Evolutionary conservation across 2,329 filamentous ascomycete genomes (phyloP).

Genomic region (Aspergillus pseudoglaucus): DNA sequence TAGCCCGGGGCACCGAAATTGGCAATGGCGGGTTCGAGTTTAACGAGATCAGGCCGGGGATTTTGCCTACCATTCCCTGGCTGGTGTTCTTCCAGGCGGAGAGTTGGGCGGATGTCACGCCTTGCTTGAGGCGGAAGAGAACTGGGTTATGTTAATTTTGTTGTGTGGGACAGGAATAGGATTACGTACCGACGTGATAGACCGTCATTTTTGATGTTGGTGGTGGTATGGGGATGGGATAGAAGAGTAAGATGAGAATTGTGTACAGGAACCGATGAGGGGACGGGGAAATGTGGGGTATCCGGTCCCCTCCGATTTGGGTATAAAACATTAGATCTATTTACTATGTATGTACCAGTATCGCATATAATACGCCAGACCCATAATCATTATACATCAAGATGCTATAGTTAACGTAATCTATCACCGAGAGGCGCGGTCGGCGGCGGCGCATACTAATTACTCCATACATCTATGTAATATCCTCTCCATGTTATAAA

Average conservation of each 20-base stretch:
- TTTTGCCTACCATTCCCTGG: conserved; percentile 36
- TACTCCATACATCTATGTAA: too few relatives aligned
- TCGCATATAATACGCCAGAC: too few relatives aligned
- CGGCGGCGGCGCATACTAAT: too few relatives aligned
- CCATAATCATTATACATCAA: too few relatives aligned
- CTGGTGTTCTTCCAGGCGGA: conserved; percentile 23
- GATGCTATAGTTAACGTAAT: too few relatives aligned
- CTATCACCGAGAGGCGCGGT: too few relatives aligned
- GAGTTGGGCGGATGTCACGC: conserved; percentile 28
- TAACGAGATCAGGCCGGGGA: conserved; percentile 36
- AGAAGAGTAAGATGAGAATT: background rate
- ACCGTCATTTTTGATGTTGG: conserved; percentile 26
- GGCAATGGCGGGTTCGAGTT: conserved; percentile 32
- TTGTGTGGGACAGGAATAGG: background rate
- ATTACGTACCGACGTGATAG: conserved; percentile 33
- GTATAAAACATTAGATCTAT: background rate
- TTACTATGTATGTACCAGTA: too few relatives aligned
- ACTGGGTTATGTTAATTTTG: conserved; percentile 19
- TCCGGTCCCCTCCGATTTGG: background rate
- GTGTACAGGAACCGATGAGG: background rate
- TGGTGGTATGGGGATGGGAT: background rate
- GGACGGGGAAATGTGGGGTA: background rate
- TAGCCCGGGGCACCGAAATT: conserved; percentile 35
- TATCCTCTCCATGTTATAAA: too few relatives aligned
- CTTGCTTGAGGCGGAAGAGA: conserved; percentile 38